A percentile compares a stretch with the other conserved stretches of the same genome.
Evolutionary conservation across 2,329 filamentous ascomycete genomes (phyloP).

Genomic region (Aspergillus japonicus): DNA sequence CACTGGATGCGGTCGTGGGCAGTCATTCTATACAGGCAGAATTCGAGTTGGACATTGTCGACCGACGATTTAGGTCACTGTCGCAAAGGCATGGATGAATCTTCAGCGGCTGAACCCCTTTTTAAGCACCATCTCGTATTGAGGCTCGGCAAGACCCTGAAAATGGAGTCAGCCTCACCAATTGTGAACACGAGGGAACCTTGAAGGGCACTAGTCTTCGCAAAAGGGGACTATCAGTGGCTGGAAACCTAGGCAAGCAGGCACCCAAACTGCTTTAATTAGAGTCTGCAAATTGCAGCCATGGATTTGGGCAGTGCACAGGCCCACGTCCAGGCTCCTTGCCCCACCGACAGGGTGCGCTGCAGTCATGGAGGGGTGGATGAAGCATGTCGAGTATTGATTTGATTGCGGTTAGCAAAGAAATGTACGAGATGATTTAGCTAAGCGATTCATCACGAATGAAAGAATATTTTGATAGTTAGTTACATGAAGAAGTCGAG

Average conservation of each 20-base stretch:
- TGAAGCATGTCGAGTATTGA: too few relatives aligned
- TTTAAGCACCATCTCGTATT: not conserved
- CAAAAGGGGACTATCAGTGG: not conserved
- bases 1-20: slow-evolving; percentile 6
- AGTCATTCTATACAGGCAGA: not conserved
- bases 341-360: too few relatives aligned
- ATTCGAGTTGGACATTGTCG: not conserved
- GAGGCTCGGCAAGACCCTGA: not conserved
- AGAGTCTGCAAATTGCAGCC: not conserved
- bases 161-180: not conserved
- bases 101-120: not conserved
- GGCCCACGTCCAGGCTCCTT: not conserved
- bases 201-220: not conserved
- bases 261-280: not conserved
- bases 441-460: fast-evolving
- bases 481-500: too few relatives aligned
- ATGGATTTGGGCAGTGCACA: not conserved
- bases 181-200: not conserved
- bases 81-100: not conserved
- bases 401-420: too few relatives aligned
- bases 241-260: not conserved
- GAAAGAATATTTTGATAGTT: too few relatives aligned
- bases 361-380: too few relatives aligned
- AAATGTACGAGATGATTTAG: too few relatives aligned
- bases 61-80: not conserved